These are phyloP conservation scores for Eimeria brunetti DNA, from an alignment of 169 alveolate species.

Conservation along the genomic window DNA sequence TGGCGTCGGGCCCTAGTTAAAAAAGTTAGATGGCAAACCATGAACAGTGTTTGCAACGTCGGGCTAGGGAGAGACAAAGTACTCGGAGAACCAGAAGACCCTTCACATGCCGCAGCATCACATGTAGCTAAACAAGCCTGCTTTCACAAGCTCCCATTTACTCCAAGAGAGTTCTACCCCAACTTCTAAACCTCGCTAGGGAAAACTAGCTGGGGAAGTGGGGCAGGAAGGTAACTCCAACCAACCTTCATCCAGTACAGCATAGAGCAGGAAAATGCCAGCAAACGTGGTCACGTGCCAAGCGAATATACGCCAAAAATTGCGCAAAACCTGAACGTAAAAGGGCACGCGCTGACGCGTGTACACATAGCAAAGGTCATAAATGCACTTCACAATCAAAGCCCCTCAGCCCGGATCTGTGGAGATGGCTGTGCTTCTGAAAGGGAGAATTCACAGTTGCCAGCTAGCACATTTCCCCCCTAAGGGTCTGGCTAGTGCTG, in stretches of 20 bases:
- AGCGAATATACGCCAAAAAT: conserved; percentile 79
- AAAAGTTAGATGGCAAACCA: background rate
- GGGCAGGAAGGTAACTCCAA: background rate
- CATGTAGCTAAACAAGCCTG: background rate
- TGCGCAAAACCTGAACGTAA: conserved; percentile 79
- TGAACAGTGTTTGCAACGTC: background rate
- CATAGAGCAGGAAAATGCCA: conserved; percentile 56
- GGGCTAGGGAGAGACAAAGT: background rate
- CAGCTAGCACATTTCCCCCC: background rate
- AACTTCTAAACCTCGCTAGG: background rate
- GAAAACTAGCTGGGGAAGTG: background rate
- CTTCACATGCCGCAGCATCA: background rate
- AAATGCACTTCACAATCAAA: background rate
- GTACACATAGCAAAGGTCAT: conserved; percentile 67
- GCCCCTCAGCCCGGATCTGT: background rate
- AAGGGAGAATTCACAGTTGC: background rate
- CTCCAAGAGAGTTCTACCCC: background rate
- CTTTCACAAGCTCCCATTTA: background rate
- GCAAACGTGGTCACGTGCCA: conserved; percentile 80
- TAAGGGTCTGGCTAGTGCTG: background rate
- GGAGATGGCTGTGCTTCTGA: background rate
- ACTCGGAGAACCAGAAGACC: background rate
- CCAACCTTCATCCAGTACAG: conserved; percentile 75
- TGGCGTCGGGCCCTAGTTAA: background rate
- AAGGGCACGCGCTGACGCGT: conserved; percentile 81